phyloP scores from a whole-genome alignment of 306 rosid species.

The Cercis canadensis region DNA sequence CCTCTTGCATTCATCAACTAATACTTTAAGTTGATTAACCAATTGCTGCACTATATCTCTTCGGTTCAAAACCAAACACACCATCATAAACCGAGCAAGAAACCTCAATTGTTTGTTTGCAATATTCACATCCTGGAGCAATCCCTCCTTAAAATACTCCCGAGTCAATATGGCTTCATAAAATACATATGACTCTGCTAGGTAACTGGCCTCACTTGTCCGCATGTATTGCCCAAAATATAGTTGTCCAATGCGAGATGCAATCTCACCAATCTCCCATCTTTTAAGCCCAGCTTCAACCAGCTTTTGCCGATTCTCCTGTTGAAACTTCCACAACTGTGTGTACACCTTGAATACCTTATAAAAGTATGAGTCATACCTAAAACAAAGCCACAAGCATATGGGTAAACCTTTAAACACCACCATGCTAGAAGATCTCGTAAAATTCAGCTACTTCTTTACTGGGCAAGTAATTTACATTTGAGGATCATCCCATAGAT shows the following conservation, averaged over 20 bases:
- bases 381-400: conserved; percentile 37
- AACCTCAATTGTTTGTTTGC: conserved; percentile 85
- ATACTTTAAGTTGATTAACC: conserved; percentile 71
- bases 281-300: conserved; percentile 84
- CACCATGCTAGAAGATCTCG: conserved; percentile 15
- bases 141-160: conserved; percentile 88
- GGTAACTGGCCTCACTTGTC: conserved; percentile 84
- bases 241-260: conserved; percentile 90
- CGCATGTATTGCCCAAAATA: conserved; percentile 93
- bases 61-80: conserved; percentile 78
- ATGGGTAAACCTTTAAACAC: not conserved
- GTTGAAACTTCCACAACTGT: conserved; percentile 91
- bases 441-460: not conserved
- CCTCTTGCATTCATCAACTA: conserved; percentile 87
- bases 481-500: not conserved
- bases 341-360: conserved; percentile 96
- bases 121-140: conserved; percentile 73
- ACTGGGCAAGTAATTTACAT: not conserved
- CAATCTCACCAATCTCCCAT: conserved; percentile 95
- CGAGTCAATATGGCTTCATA: conserved; percentile 88
- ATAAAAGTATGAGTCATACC: conserved; percentile 84
- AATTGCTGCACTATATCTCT: conserved; percentile 78
- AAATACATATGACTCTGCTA: conserved; percentile 81
- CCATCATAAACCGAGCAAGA: conserved; percentile 80
- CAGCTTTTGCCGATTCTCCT: conserved; percentile 89